A percentile compares a stretch with the other conserved stretches of the same genome.
phyloP scores from a whole-genome alignment of 108 stramenopile genomes.

The Cyclotella cryptica region DNA sequence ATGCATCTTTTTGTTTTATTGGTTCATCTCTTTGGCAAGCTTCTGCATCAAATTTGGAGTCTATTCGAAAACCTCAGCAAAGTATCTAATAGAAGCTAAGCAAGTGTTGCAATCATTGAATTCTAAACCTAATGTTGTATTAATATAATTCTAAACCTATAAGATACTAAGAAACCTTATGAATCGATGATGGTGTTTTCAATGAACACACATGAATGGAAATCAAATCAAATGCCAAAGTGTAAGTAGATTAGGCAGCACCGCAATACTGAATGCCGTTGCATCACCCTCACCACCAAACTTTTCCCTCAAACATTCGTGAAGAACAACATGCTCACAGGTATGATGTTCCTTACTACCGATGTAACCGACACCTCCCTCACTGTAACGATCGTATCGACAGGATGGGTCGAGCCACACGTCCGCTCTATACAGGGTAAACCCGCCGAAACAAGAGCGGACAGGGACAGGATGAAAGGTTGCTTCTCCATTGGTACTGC shows the following conservation, averaged over 20 bases:
- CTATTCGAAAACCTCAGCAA: too few species aligned
- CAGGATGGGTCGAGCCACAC: slow-evolving; percentile 26
- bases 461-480: slow-evolving; percentile 34
- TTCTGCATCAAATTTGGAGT: too few species aligned
- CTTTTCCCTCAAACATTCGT: slow-evolving; percentile 32
- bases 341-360: slow-evolving; percentile 23
- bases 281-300: neutral
- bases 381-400: slow-evolving; percentile 30
- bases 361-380: slow-evolving; percentile 18
- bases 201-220: too few species aligned
- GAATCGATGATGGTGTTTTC: too few species aligned
- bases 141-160: too few species aligned
- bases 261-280: slow-evolving; percentile 25
- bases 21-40: too few species aligned
- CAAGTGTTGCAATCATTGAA: too few species aligned
- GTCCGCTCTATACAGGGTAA: slow-evolving; percentile 34
- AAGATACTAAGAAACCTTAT: too few species aligned
- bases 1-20: too few species aligned
- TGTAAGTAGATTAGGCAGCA: slow-evolving; percentile 29
- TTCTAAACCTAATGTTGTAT: too few species aligned
- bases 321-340: slow-evolving; percentile 43
- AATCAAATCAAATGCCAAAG: slow-evolving; percentile 21
- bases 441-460: slow-evolving; percentile 40
- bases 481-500: neutral
- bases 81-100: too few species aligned